phyloP scores from a whole-genome alignment of 768 basidiomycete genomes.

The Podaxis carcinomalis region DNA sequence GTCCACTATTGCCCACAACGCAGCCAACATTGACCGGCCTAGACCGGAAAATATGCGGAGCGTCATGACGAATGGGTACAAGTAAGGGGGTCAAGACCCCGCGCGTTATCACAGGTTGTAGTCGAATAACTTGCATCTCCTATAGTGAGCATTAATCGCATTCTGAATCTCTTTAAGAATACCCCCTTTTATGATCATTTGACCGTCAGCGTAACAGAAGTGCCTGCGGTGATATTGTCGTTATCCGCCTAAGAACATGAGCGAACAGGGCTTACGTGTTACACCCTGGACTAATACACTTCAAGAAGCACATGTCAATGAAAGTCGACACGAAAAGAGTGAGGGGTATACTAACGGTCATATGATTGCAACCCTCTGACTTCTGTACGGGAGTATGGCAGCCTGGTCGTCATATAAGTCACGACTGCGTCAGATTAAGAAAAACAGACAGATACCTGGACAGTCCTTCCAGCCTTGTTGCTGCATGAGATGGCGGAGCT shows the following conservation, averaged over 20 bases:
- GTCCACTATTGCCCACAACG: no score
- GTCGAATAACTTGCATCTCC: conserved; percentile 5
- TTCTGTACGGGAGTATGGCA: conserved; percentile 49
- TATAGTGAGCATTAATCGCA: conserved; percentile 2
- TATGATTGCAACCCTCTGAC: conserved; percentile 53
- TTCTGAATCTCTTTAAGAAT: not conserved
- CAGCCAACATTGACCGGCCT: no score
- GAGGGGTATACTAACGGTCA: conserved; percentile 37
- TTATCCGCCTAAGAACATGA: not conserved
- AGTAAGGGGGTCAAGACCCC: no score
- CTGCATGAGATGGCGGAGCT: conserved; percentile 21
- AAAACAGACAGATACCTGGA: conserved; percentile 36
- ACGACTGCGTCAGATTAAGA: not conserved
- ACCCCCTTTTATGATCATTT: conserved; percentile 31
- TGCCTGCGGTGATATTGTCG: conserved; percentile 24
- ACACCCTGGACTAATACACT: conserved; percentile 56
- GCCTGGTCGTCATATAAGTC: conserved; percentile 20
- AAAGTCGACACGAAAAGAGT: not conserved
- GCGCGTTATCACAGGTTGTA: not conserved
- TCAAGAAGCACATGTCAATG: not conserved
- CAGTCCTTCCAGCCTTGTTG: conserved; percentile 33
- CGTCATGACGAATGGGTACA: no score
- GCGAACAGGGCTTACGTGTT: conserved; percentile 32
- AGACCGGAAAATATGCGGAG: no score
- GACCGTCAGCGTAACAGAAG: conserved; percentile 52